Conservation (phyloP, 2,329 filamentous ascomycete genomes). For the Aspergillus sp. region DNA sequence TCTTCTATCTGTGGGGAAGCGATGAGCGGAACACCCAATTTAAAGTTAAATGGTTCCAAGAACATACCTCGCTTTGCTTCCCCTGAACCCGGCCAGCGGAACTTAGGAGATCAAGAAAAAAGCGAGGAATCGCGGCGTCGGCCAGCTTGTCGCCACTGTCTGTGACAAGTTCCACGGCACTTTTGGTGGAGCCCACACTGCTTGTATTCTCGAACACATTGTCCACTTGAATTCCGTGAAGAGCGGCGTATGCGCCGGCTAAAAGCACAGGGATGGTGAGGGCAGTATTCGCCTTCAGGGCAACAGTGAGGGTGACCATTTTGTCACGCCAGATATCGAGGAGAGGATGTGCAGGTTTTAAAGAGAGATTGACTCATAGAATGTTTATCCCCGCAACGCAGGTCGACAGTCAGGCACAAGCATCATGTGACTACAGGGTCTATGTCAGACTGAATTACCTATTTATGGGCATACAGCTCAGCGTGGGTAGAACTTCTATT, state of each 20-base stretch:
- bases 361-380: no score
- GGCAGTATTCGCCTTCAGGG: no score
- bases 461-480: no score
- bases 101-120: not conserved
- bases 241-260: not conserved
- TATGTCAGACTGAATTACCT: no score
- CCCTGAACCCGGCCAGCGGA: not conserved
- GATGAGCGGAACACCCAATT: not conserved
- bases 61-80: not conserved
- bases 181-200: not conserved
- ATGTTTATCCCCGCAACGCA: no score
- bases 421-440: no score
- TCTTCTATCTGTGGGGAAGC: slow-evolving; percentile 28
- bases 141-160: not conserved
- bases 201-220: not conserved
- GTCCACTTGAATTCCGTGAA: not conserved
- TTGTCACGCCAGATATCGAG: no score
- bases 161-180: not conserved
- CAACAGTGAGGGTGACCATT: not conserved
- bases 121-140: not conserved
- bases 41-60: not conserved
- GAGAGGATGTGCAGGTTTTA: no score
- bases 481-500: no score
- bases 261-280: not conserved
- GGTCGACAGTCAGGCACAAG: no score